Evolutionary conservation across 805 yeast genomes (phyloP).

Genomic region (Monosporozyma yasuniensis): DNA sequence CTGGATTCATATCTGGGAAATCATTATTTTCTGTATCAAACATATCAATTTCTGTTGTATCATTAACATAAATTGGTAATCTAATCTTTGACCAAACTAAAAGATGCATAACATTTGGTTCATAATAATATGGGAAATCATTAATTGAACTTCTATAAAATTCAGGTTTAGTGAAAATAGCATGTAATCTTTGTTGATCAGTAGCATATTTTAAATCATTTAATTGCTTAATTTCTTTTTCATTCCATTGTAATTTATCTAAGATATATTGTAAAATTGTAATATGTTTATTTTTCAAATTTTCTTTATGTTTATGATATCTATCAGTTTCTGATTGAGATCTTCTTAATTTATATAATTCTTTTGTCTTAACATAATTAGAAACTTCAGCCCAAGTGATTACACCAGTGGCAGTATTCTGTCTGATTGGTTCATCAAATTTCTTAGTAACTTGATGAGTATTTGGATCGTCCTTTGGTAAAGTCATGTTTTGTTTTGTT

Average conservation of each 20-base stretch:
- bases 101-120: constrained; percentile 42
- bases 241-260: constrained; percentile 44
- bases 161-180: constrained; percentile 19
- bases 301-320: constrained; percentile 40
- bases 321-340: constrained; percentile 34
- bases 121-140: constrained; percentile 61
- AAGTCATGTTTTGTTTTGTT: not conserved
- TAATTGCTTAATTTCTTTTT: constrained; percentile 18
- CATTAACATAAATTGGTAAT: constrained; percentile 41
- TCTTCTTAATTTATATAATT: constrained; percentile 43
- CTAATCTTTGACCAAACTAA: constrained; percentile 60
- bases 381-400: constrained; percentile 40
- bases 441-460: not conserved
- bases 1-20: constrained; percentile 27
- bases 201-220: constrained; percentile 14
- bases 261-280: constrained; percentile 44
- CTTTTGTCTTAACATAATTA: constrained; percentile 33
- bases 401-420: constrained; percentile 1
- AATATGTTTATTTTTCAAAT: constrained; percentile 29
- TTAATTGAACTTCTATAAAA: constrained; percentile 40
- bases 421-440: constrained; percentile 2
- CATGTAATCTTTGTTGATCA: constrained; percentile 16
- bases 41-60: constrained; percentile 28
- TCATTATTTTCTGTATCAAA: constrained; percentile 40
- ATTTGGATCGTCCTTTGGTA: not conserved